A percentile compares a stretch with the other conserved stretches of the same genome.
Conservation (phyloP, 1,284 basidiomycete species). For the Tilletia indica region DNA sequence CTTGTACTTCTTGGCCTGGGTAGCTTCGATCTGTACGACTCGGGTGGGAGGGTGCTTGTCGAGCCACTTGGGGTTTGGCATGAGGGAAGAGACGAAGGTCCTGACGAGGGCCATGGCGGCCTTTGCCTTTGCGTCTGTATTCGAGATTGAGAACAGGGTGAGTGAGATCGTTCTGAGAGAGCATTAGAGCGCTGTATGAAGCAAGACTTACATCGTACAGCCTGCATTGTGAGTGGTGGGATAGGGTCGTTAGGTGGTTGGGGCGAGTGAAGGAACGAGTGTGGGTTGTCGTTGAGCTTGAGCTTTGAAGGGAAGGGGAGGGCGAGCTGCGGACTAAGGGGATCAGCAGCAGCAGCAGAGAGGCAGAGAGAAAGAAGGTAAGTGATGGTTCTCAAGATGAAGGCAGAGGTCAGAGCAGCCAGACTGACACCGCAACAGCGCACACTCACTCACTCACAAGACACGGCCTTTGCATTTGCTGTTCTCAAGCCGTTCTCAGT, state of each 20-base stretch:
- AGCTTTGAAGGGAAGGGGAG: background rate
- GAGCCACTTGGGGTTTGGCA: conserved; percentile 7
- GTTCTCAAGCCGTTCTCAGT: no score
- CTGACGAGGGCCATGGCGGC: conserved; percentile 16
- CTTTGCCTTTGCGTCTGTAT: conserved; percentile 18
- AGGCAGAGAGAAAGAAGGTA: background rate
- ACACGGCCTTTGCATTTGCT: no score
- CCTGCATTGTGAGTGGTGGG: conserved; percentile 3
- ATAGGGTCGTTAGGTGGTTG: background rate
- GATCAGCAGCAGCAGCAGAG: background rate
- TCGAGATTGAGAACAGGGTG: background rate
- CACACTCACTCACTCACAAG: no score
- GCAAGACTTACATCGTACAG: background rate
- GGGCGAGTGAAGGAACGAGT: background rate
- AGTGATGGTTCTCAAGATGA: background rate
- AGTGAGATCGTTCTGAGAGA: background rate
- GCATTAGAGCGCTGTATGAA: background rate
- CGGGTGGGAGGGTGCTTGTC: conserved; percentile 2
- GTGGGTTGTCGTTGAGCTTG: background rate
- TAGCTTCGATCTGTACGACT: background rate
- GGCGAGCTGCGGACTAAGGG: background rate
- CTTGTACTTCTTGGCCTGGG: conserved; percentile 16
- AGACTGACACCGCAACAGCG: no score
- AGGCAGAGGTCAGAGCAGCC: background rate
- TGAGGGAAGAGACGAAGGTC: conserved; percentile 9